These are phyloP conservation scores for Eimeria acervulina DNA, from an alignment of 169 alveolate species.

Conservation along the genomic window DNA sequence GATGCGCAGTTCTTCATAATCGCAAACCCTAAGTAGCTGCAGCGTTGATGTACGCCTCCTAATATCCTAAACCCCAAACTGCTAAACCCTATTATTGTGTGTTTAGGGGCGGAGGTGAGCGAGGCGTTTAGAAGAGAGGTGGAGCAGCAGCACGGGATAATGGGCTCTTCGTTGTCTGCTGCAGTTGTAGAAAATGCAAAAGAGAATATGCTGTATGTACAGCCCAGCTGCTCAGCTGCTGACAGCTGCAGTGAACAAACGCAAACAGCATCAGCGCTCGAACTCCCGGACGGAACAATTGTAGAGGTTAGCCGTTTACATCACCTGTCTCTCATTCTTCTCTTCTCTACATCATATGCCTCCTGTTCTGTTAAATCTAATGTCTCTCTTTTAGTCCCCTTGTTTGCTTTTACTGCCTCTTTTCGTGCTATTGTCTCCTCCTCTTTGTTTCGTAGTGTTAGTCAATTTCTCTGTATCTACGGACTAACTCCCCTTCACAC, in stretches of 20 bases:
- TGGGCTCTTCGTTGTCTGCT: not conserved
- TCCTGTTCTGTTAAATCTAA: no score
- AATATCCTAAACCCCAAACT: not conserved
- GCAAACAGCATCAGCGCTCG: not conserved
- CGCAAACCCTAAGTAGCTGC: not conserved
- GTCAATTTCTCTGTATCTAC: not conserved
- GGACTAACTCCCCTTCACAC: no score
- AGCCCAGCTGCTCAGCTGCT: not conserved
- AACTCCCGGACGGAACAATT: constrained; percentile 14
- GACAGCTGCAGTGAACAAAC: not conserved
- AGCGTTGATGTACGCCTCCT: not conserved
- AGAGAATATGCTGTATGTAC: not conserved
- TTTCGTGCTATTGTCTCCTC: not conserved
- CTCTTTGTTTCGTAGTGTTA: not conserved
- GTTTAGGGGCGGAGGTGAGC: not conserved
- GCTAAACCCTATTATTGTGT: not conserved
- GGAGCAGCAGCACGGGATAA: not conserved
- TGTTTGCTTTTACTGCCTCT: not conserved
- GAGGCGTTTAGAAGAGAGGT: not conserved
- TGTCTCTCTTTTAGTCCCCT: not conserved
- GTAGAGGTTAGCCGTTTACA: not conserved
- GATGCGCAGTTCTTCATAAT: no score
- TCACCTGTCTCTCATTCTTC: not conserved
- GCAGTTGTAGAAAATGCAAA: not conserved
- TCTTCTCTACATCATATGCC: not conserved